These are phyloP conservation scores for Rhizomucor miehei DNA, from an alignment of 371 early-diverging fungal species.

Conservation along the genomic window DNA sequence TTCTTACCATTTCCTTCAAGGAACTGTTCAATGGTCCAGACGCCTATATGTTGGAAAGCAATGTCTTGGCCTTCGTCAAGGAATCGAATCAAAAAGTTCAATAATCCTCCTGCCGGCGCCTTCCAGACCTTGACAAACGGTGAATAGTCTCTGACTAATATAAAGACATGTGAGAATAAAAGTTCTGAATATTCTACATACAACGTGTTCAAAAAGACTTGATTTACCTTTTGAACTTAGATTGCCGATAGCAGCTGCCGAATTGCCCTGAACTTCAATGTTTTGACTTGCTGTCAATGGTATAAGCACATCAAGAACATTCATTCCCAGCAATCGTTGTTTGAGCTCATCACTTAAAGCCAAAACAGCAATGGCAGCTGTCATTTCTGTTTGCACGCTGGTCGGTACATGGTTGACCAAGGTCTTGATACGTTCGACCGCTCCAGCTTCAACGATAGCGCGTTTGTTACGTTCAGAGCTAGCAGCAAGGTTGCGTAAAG, in stretches of 20 bases:
- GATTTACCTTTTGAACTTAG: slow-evolving; percentile 74
- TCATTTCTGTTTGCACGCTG: slow-evolving; percentile 82
- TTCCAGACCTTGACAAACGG: slow-evolving; percentile 71
- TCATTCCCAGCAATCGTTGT: slow-evolving; percentile 61
- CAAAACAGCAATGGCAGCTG: slow-evolving; percentile 85
- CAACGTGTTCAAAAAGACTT: too few species aligned
- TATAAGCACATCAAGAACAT: slow-evolving; percentile 67
- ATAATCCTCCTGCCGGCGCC: slow-evolving; percentile 64
- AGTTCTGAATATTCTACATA: too few species aligned
- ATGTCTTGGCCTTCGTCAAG: slow-evolving; percentile 64
- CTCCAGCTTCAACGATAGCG: slow-evolving; percentile 78
- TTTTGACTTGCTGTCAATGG: slow-evolving; percentile 64
- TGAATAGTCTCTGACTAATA: slow-evolving; percentile 61
- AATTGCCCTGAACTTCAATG: slow-evolving; percentile 81
- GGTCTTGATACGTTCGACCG: slow-evolving; percentile 70
- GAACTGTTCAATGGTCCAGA: slow-evolving; percentile 90
- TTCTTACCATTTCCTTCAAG: slow-evolving; percentile 63
- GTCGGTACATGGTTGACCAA: slow-evolving; percentile 59
- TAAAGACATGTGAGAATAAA: neutral
- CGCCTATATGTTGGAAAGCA: slow-evolving; percentile 81
- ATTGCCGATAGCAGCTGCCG: slow-evolving; percentile 84
- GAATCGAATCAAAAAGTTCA: slow-evolving; percentile 72
- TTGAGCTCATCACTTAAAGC: slow-evolving; percentile 81
- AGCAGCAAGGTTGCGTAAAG: slow-evolving; percentile 84
- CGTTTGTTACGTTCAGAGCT: slow-evolving; percentile 78